These are phyloP conservation scores for Diaporthe sp. DNA, from an alignment of 2,329 filamentous ascomycete genomes.

Conservation along the genomic window DNA sequence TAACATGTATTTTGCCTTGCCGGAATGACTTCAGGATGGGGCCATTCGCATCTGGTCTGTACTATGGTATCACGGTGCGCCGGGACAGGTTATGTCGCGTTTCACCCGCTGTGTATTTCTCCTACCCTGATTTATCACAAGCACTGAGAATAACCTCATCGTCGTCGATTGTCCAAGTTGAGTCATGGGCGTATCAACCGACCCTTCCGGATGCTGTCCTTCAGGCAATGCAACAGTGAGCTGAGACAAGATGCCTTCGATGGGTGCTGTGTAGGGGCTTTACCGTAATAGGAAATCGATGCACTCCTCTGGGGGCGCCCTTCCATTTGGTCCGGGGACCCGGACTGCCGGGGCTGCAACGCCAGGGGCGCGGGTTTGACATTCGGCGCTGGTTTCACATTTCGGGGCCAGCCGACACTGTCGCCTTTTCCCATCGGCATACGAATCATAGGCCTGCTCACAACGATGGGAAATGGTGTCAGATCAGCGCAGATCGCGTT, in stretches of 20 bases:
- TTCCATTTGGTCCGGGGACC: not conserved
- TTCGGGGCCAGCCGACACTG: conserved; percentile 26
- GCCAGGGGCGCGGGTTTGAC: conserved; percentile 6
- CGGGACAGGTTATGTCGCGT: not conserved
- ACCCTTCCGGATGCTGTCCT: not conserved
- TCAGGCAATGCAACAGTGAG: conserved; percentile 4
- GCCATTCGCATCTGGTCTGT: not conserved
- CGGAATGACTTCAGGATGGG: too few species aligned
- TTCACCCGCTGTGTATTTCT: not conserved
- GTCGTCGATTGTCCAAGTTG: not conserved
- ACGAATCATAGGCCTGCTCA: conserved; percentile 2
- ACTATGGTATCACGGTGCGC: not conserved
- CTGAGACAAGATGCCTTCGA: not conserved
- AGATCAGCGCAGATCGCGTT: conserved; percentile 20
- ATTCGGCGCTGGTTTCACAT: conserved; percentile 20
- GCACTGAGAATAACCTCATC: not conserved
- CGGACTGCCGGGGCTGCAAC: conserved; percentile 1
- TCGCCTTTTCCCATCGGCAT: not conserved
- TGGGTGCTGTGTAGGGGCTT: not conserved
- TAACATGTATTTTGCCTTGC: not conserved
- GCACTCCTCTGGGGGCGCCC: not conserved
- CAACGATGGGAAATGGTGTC: not conserved
- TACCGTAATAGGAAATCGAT: conserved; percentile 24
- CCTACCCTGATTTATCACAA: not conserved
- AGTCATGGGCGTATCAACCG: conserved; percentile 7